Conservation (phyloP, 2,329 filamentous ascomycete genomes). For the Colletotrichum theobromicola region DNA sequence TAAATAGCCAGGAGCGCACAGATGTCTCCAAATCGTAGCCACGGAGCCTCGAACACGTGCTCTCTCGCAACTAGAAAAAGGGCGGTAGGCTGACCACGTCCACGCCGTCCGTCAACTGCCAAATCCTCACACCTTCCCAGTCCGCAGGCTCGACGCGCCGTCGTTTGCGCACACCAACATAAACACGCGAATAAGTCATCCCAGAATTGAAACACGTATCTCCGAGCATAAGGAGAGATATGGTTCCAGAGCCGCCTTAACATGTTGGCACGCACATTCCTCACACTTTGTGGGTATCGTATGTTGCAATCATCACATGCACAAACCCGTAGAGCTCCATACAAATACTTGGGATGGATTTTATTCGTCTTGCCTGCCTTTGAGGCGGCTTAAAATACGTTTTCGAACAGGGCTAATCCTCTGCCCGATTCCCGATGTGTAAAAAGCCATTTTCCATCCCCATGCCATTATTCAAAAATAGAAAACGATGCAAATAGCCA, state of each 20-base stretch:
- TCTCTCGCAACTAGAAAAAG: not conserved
- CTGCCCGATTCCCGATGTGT: not conserved
- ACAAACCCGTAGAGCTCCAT: not conserved
- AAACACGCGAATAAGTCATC: no score
- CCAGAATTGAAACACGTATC: no score
- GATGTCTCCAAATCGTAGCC: not conserved
- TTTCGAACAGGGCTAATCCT: not conserved
- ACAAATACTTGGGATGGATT: not conserved
- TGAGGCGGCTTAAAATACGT: not conserved
- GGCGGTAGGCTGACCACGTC: not conserved
- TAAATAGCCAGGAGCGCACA: not conserved
- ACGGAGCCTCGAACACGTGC: not conserved
- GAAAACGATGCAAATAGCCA: not conserved
- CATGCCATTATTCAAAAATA: not conserved
- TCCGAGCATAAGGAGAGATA: no score
- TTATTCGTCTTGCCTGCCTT: not conserved
- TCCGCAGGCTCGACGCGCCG: no score
- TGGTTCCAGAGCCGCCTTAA: no score
- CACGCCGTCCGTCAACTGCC: not conserved
- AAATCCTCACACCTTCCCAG: no score
- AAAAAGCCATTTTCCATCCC: not conserved
- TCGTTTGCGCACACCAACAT: no score
- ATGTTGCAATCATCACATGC: not conserved
- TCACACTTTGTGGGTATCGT: not conserved
- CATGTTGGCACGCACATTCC: no score